Evolutionary conservation across 208 protist species (phyloP).

Genomic region (Tritrichomonas musculus): DNA sequence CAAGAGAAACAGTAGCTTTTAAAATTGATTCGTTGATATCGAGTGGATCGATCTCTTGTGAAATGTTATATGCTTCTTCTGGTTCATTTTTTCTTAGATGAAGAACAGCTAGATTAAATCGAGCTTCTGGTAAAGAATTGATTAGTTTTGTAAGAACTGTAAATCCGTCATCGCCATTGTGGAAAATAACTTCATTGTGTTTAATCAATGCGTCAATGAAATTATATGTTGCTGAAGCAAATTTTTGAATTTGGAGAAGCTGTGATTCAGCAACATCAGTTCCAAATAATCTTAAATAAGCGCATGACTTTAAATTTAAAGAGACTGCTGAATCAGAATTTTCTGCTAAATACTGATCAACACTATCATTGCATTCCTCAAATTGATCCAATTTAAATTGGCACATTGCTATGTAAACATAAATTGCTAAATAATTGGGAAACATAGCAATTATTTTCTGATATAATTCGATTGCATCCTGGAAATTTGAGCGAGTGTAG

Average conservation of each 20-base stretch:
- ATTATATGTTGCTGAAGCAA: not conserved
- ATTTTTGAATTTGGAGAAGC: conserved; percentile 16
- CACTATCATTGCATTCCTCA: conserved; percentile 42
- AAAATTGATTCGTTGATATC: conserved; percentile 6
- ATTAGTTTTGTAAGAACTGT: conserved; percentile 15
- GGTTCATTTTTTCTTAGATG: not conserved
- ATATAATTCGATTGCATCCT: conserved; percentile 89
- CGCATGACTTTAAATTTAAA: not conserved
- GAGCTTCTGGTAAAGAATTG: not conserved
- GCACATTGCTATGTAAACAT: conserved; percentile 89
- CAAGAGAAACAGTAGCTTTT: not conserved
- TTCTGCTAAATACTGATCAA: not conserved
- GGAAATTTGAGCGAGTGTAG: conserved; percentile 80
- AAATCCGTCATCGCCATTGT: conserved; percentile 16
- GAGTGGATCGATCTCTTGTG: not conserved
- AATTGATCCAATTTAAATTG: conserved; percentile 96
- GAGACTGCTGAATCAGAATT: conserved; percentile 1
- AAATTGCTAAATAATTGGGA: conserved; percentile 44
- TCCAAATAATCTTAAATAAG: not conserved
- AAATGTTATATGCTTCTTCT: not conserved
- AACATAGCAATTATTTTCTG: conserved; percentile 83
- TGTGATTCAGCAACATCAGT: not conserved
- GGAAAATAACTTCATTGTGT: not conserved
- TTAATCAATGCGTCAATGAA: not conserved
- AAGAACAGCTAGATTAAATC: not conserved